phyloP scores from a whole-genome alignment of 208 protist genomes.

The Acanthamoeba healyi region DNA sequence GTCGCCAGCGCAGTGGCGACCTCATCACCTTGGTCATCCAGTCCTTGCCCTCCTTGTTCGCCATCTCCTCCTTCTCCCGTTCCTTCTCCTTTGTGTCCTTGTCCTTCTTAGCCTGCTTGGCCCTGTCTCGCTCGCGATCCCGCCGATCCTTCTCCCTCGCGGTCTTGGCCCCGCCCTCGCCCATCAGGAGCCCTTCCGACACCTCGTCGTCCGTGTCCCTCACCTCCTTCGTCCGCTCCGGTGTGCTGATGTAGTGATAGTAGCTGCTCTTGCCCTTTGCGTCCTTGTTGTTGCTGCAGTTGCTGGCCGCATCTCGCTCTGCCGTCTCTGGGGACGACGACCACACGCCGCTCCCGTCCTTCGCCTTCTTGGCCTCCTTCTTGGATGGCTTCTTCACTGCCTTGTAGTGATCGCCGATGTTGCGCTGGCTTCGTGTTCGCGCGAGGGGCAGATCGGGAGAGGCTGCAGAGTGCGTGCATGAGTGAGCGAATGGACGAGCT shows the following conservation, averaged over 20 bases:
- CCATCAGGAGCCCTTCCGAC: too few species aligned
- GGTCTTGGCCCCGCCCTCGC: too few species aligned
- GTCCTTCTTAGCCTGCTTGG: background rate
- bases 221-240: background rate
- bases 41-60: background rate
- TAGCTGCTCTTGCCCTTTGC: background rate
- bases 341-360: too few species aligned
- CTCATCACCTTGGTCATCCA: slow-evolving; percentile 18
- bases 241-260: slow-evolving; percentile 4
- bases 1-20: slow-evolving; percentile 6
- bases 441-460: background rate
- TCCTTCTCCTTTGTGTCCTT: background rate
- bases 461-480: too few species aligned
- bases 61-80: background rate
- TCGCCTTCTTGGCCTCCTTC: too few species aligned
- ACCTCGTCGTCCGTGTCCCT: background rate
- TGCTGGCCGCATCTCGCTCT: too few species aligned
- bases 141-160: background rate
- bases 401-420: background rate
- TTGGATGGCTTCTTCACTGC: background rate
- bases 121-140: background rate
- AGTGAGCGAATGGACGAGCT: too few species aligned
- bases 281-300: background rate
- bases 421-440: background rate
- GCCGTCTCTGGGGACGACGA: too few species aligned